phyloP scores from a whole-genome alignment of 345 rosid genomes.

The Pseudoturritis turrita region DNA sequence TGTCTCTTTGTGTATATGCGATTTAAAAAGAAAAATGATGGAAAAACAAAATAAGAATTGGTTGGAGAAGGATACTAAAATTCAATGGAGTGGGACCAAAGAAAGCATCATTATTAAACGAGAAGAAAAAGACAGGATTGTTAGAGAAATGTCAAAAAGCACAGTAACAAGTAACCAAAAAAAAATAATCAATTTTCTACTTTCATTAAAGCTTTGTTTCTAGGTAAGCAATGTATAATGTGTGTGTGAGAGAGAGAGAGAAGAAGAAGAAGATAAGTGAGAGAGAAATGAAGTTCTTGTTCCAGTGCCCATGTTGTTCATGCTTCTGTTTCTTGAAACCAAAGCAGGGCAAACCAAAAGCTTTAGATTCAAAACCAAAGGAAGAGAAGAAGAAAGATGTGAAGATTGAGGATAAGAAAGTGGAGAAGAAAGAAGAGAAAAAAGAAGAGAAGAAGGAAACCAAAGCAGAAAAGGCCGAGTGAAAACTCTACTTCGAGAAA shows the following conservation, averaged over 20 bases:
- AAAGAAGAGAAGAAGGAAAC: conserved; percentile 30
- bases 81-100: conserved; percentile 30
- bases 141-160: conserved; percentile 20
- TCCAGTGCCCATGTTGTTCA: conserved; percentile 81
- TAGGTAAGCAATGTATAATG: conserved; percentile 13
- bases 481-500: background rate
- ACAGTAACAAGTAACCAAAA: conserved; percentile 17
- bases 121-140: conserved; percentile 30
- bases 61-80: conserved; percentile 8
- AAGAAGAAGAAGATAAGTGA: conserved; percentile 14
- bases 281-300: conserved; percentile 72
- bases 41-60: background rate
- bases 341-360: conserved; percentile 42
- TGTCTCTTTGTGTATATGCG: background rate
- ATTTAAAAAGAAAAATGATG: background rate
- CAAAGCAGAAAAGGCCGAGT: conserved; percentile 29
- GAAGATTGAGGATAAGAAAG: conserved; percentile 14
- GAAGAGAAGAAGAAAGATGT: conserved; percentile 47
- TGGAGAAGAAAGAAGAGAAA: conserved; percentile 22
- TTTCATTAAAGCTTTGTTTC: conserved; percentile 27
- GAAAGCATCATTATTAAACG: conserved; percentile 29
- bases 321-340: conserved; percentile 92
- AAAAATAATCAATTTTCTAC: conserved; percentile 12
- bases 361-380: conserved; percentile 41
- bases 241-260: conserved; percentile 11